Percentiles rank a stretch among this genome's conserved stretches.
phyloP scores from a whole-genome alignment of 1,284 basidiomycete species.

The Ceratobasidium sp. region DNA sequence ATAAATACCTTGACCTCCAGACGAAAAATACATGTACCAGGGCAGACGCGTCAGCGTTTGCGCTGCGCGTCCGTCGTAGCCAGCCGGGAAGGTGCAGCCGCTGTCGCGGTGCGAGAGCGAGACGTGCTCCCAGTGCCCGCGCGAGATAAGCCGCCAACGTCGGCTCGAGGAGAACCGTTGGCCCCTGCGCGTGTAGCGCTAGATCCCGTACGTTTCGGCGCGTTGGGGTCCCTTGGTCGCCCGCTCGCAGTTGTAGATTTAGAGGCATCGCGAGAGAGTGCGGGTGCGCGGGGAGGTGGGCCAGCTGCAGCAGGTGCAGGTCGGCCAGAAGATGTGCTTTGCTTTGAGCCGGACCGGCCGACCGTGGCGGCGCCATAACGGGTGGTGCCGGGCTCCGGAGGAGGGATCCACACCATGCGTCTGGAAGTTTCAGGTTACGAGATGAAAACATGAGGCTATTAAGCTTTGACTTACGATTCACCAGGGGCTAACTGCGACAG shows the following conservation, averaged over 20 bases:
- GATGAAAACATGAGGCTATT: not conserved
- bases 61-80: slow-evolving; percentile 33
- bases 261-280: slow-evolving; percentile 26
- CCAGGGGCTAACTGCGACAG: slow-evolving; percentile 31
- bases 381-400: slow-evolving; percentile 22
- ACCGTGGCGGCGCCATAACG: slow-evolving; percentile 39
- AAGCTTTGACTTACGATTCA: slow-evolving; percentile 33
- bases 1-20: slow-evolving; percentile 34
- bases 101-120: slow-evolving; percentile 19
- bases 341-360: slow-evolving; percentile 37
- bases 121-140: slow-evolving; percentile 33
- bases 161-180: slow-evolving; percentile 14
- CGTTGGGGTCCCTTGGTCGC: slow-evolving; percentile 16
- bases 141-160: slow-evolving; percentile 29
- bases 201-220: slow-evolving; percentile 28
- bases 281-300: slow-evolving; percentile 11
- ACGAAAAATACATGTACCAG: slow-evolving; percentile 7
- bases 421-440: slow-evolving; percentile 2
- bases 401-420: slow-evolving; percentile 41
- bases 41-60: slow-evolving; percentile 28
- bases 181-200: slow-evolving; percentile 27
- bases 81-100: slow-evolving; percentile 14
- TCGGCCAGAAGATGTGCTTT: slow-evolving; percentile 33
- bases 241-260: slow-evolving; percentile 34
- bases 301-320: slow-evolving; percentile 2